Base-by-base conservation (phyloP, 2,329 filamentous ascomycete species). In the Xylaria sp. region DNA sequence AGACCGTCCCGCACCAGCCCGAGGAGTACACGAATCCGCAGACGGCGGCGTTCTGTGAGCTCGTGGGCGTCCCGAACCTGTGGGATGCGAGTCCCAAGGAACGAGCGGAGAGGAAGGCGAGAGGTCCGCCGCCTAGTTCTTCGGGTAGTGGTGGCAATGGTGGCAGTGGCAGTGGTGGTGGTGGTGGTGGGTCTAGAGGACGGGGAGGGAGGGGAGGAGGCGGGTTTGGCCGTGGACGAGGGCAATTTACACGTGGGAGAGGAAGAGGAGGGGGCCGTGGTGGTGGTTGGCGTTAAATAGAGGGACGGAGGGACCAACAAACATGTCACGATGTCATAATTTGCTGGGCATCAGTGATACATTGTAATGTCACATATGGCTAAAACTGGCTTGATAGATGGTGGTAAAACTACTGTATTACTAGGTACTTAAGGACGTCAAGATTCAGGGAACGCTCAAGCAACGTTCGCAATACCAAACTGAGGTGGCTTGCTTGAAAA, bases 11-110 rank as follows among this genome's bases (percentile, higher is more conserved):
- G 0, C 84, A 90, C n/a, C 87, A 90, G 78, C 93, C 94, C 1
- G 83, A 85, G 1, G 94, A 98, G 81, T 95, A 95, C 78, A 93
- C 89, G 3, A 98, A 96, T 77, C 91, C 92, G 13, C 95, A 98
- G 81, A 98, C 94, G 7, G 84, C 83, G n/a, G 81, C 84, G 2
- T 98, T 95, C 78, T 99, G 96, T 80, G 84, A 90, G 65, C 81
- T 98, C 65, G 76, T 98, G 1, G 90, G 87, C 9, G 90, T 99
- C 41, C 82, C 88, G 6, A 97, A 98, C 78, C 85, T 90, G 10
- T 97, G 89, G 84, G 86, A 92, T 74, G 88, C 91, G 1, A 89
- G 83, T n/a, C 87, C 91, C 2, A 90, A 94, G 75, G 92, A 97
- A 78, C 87, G 90, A 60, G 81, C 82, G 15, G 83, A 84, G 68